Conservation (phyloP, 225 moss, liverwort and hornwort genomes). For the Polytrichum commune region DNA sequence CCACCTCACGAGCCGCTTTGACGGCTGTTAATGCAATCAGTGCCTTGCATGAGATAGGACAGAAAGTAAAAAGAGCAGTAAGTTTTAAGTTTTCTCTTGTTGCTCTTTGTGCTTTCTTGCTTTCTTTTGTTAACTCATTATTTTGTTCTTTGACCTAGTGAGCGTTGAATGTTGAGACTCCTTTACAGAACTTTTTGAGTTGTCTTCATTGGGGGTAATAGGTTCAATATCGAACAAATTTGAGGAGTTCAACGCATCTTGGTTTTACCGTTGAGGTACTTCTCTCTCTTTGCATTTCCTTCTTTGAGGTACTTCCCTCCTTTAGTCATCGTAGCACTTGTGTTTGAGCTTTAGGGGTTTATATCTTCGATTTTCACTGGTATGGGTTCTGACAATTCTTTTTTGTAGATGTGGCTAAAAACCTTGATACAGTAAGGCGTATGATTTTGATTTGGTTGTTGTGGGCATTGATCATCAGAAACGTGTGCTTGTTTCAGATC, state of each 20-base stretch:
- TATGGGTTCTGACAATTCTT: no score
- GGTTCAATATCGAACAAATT: conserved; percentile 60
- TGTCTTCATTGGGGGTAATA: conserved; percentile 6
- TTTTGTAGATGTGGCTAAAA: no score
- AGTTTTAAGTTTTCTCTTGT: conserved; percentile 13
- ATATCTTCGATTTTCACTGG: neutral
- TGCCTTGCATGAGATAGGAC: conserved; percentile 53
- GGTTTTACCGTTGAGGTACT: conserved; percentile 54
- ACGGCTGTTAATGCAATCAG: conserved; percentile 45
- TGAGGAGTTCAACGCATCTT: conserved; percentile 48
- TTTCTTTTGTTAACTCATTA: neutral
- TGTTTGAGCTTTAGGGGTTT: neutral
- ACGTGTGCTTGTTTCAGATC: conserved; percentile 40
- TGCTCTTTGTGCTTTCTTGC: neutral
- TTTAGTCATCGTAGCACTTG: neutral
- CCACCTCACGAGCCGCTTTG: conserved; percentile 32
- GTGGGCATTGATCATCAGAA: neutral
- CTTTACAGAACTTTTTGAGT: neutral
- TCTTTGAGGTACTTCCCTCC: neutral
- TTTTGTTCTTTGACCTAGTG: neutral
- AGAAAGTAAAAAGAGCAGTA: conserved; percentile 53
- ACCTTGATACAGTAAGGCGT: neutral
- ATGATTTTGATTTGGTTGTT: neutral
- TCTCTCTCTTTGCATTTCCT: neutral
- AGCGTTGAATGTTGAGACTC: no score